Base-by-base conservation (phyloP, 257 asterid species). In the Petunia axillaris region DNA sequence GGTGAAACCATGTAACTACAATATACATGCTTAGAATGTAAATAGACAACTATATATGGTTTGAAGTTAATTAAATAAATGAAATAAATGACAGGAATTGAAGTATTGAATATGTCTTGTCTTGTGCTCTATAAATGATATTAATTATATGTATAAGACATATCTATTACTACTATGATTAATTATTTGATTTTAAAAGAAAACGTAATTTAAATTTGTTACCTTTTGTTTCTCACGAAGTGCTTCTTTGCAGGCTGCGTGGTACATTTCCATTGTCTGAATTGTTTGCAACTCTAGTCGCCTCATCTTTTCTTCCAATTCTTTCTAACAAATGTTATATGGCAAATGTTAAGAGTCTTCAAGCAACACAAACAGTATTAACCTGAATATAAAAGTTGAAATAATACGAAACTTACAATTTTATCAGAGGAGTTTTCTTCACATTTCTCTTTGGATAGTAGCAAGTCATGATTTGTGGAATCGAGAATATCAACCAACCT, bases 211-310 rank as follows among this genome's bases (percentile, higher is more conserved):
- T 50, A 14, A 43, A 52, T 2, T 50, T 3, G 37, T 36, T 80
- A 80, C 83, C 83, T 71, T 80, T 60, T 71, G 54, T 48, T 71
- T 80, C 64, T 70, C 74, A 43, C 64, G 55, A 39, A 80, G 63
- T 43, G 83, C 83, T 58, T 71, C 79, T 75, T 80, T 80, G 62
- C 83, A 80, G 71, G 83, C 83, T 43, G 54, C 74, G 58, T 71
- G 74, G 79, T 71, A 80, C 83, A 80, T 80, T 16, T 80, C 83
- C 83, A 80, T 80, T 9, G 83, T 80, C 60, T 80, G 83, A 15
- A 68, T 71, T 41, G 66, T 58, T 75, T 80, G 73, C 4, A 70
- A 65, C 53, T 80, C 79, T 74, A 80, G 62, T 71, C 67, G 38
- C 71, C 79, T 80, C 79, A 44, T 62, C 57, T 68, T 71, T 63